These are phyloP conservation scores for Lactarius psammicola DNA, from an alignment of 768 basidiomycete species.

Conservation along the genomic window DNA sequence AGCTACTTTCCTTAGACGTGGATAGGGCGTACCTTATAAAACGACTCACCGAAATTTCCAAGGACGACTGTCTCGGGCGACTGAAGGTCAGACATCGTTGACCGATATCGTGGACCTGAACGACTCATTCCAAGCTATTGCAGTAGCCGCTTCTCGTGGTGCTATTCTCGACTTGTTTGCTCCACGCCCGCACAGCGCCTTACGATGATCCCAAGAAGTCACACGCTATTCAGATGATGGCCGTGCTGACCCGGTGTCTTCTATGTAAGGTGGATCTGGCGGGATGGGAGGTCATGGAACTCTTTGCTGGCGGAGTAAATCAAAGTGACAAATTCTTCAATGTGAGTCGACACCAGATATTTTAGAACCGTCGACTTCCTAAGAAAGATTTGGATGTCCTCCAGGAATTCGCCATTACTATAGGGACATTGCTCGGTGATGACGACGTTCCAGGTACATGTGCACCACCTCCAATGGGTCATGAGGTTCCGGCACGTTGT, in stretches of 20 bases:
- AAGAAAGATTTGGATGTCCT: not conserved
- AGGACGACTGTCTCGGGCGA: constrained; percentile 48
- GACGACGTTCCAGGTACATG: constrained; percentile 43
- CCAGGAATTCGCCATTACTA: constrained; percentile 50
- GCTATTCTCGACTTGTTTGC: constrained; percentile 50
- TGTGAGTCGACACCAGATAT: constrained; percentile 36
- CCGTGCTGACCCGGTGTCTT: constrained; percentile 46
- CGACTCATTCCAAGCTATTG: constrained; percentile 27
- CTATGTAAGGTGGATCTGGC: constrained; percentile 53
- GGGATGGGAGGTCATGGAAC: constrained; percentile 73
- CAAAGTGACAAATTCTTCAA: constrained; percentile 60
- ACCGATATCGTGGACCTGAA: not conserved
- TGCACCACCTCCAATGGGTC: constrained; percentile 17
- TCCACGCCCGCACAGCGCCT: constrained; percentile 38
- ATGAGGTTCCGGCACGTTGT: constrained; percentile 11
- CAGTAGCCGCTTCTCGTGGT: constrained; percentile 51
- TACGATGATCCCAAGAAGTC: constrained; percentile 39
- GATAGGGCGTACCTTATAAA: constrained; percentile 47
- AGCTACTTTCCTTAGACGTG: constrained; percentile 51
- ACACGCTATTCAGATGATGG: constrained; percentile 53
- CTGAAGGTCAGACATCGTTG: constrained; percentile 48
- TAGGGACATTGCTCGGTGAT: constrained; percentile 50
- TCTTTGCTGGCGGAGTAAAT: constrained; percentile 58
- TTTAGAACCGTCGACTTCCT: not conserved
- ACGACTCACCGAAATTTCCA: constrained; percentile 43